Evolutionary conservation across 2,329 filamentous ascomycete genomes (phyloP).

Genomic region (Tolypocladium nubicola): DNA sequence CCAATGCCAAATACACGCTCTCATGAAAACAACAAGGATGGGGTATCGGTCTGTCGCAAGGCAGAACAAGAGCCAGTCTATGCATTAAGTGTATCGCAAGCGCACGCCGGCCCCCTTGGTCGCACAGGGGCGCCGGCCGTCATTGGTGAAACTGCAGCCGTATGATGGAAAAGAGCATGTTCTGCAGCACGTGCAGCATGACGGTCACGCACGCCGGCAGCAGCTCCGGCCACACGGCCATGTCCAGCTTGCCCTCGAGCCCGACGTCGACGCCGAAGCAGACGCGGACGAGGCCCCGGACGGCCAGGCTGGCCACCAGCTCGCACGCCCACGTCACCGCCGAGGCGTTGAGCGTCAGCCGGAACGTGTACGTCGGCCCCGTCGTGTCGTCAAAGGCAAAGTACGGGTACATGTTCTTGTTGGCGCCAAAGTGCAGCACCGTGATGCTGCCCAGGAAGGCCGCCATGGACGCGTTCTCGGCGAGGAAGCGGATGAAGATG

Average conservation of each 20-base stretch:
- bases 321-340: constrained; percentile 58
- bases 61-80: background rate
- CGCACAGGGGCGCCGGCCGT: background rate
- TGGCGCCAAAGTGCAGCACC: constrained; percentile 55
- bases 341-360: constrained; percentile 52
- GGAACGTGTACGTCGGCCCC: constrained; percentile 45
- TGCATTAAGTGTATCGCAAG: background rate
- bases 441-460: constrained; percentile 55
- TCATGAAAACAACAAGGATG: background rate
- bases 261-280: constrained; percentile 53
- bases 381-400: constrained; percentile 47
- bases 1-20: background rate
- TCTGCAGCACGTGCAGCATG: constrained; percentile 58
- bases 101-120: background rate
- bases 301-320: constrained; percentile 48
- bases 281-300: constrained; percentile 45
- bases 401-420: constrained; percentile 60
- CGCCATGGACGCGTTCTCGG: constrained; percentile 60
- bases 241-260: constrained; percentile 52
- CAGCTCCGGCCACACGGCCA: constrained; percentile 57
- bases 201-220: constrained; percentile 56
- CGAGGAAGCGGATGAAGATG: constrained; percentile 56
- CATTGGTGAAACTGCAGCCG: constrained; percentile 43
- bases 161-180: constrained; percentile 62
- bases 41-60: background rate